Evolutionary conservation across 805 yeast genomes (phyloP), one percentile per base, ranked within the genome.

Genomic region (Candida vaughaniae): DNA sequence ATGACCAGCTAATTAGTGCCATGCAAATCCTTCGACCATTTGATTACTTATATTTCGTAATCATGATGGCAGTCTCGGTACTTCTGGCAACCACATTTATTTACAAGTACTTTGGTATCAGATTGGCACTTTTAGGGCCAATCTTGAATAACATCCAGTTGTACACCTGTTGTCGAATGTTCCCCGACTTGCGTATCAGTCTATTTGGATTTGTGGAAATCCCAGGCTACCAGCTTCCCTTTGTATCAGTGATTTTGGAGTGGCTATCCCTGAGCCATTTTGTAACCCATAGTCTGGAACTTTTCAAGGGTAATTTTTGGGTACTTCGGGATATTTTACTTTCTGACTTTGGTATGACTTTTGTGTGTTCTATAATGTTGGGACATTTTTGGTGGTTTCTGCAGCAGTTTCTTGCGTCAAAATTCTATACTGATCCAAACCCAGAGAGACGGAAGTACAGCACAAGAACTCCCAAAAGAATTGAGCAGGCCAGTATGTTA

Each of bases 301-400:
- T 34, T 8, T 20, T 36, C 5, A 19, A 36, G 14, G 51, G 50
- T 6, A 33, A 46, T 15, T 25, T 37, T 16, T n/a, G 16, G n/a
- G 32, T 29, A 4, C 14, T 38, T 3, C 12, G 26, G 11, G 29
- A 33, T 8, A 33, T 39, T 6, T 32, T 43, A 6, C 6, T 7
- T 7, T 7, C 23, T 10, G 23, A 20, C 6, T 20, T 20, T 20
- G 23, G 23, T 10, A 20, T 20, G 23, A 20, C 6, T 7, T 20
- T 20, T 10, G 10, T 20, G 10, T 20, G 23, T 20, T 20, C 23
- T 7, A 20, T 20, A 7, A 10, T 20, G 9, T 10, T 58, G 10
- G 64, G 63, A 5, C 68, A 63, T 39, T 25, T 52, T 19, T 62
- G 66, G 66, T 63, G 68, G 69, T 62, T 48, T 48, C 44, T 35